Conservation (phyloP, 768 basidiomycete genomes). For the Xerocomellus chrysenteron region DNA sequence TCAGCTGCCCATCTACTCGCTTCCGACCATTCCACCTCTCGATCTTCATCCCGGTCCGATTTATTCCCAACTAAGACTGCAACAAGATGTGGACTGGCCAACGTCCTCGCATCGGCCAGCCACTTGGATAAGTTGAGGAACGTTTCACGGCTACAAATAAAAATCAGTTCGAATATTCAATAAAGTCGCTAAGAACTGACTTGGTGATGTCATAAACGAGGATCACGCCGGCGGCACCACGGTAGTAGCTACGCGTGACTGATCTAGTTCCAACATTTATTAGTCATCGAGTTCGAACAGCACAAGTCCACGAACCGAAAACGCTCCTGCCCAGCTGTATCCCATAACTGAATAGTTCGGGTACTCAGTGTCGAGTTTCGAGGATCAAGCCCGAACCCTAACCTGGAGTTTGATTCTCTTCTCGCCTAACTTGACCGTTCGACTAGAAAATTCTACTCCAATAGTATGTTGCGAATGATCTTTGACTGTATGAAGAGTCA, state of each 20-base stretch:
- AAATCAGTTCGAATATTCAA: constrained; percentile 3
- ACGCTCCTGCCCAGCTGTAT: constrained; percentile 95
- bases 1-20: constrained; percentile 95
- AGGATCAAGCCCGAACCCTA: constrained; percentile 20
- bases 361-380: constrained; percentile 12
- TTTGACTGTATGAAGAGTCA: constrained; percentile 65
- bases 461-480: constrained; percentile 97
- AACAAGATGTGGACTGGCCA: constrained; percentile 90
- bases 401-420: constrained; percentile 96
- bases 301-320: constrained; percentile 58
- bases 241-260: constrained; percentile 93
- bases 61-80: constrained; percentile 94
- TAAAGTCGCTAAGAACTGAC: constrained; percentile 37
- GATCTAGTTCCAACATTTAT: constrained; percentile 48
- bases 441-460: constrained; percentile 96
- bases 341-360: constrained; percentile 72
- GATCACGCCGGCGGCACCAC: constrained; percentile 89
- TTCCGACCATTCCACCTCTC: constrained; percentile 95
- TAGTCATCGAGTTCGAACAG: constrained; percentile 7
- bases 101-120: constrained; percentile 90
- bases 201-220: constrained; percentile 94
- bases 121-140: constrained; percentile 83
- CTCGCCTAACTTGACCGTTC: constrained; percentile 90
- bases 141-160: constrained; percentile 70
- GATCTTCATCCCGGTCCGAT: constrained; percentile 88